Percentiles rank a stretch among this genome's conserved stretches.
Evolutionary conservation across 208 protist genomes (phyloP).

Genomic region (Blechomonas ayalai): DNA sequence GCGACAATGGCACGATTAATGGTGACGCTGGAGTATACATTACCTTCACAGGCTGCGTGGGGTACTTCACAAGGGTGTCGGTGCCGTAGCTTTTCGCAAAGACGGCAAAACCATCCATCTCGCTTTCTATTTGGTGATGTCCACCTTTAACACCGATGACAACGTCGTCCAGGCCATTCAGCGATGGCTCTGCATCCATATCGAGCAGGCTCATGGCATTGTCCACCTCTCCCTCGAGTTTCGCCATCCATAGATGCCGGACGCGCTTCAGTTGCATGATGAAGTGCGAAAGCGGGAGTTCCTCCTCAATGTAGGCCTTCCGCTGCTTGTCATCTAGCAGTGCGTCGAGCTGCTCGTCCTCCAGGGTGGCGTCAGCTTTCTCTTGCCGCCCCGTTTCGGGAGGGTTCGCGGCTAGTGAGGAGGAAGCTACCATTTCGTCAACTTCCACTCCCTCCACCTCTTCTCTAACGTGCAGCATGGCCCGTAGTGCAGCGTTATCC

Average conservation of each 20-base stretch:
- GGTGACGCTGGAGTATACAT: too few species aligned
- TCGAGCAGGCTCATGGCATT: slow-evolving; percentile 40
- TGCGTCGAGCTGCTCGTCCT: slow-evolving; percentile 8
- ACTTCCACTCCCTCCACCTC: slow-evolving; percentile 1
- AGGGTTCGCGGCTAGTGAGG: too few species aligned
- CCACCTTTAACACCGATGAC: too few species aligned
- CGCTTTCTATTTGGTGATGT: too few species aligned
- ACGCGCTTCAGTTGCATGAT: slow-evolving; percentile 21
- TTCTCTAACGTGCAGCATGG: slow-evolving; percentile 15
- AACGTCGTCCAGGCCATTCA: too few species aligned
- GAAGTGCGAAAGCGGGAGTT: slow-evolving; percentile 35
- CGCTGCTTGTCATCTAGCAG: slow-evolving; percentile 7
- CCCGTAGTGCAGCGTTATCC: slow-evolving; percentile 43
- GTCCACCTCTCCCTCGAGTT: slow-evolving; percentile 37
- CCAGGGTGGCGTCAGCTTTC: slow-evolving; percentile 7
- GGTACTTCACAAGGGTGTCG: too few species aligned
- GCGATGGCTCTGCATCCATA: slow-evolving; percentile 24
- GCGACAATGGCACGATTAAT: too few species aligned
- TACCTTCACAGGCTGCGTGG: too few species aligned
- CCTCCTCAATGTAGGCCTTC: slow-evolving; percentile 11
- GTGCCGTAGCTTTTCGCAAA: too few species aligned
- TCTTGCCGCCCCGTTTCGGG: not conserved
- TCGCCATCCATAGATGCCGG: slow-evolving; percentile 25
- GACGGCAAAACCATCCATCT: too few species aligned
- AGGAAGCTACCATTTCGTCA: not conserved